Evolutionary conservation across 345 rosid genomes (phyloP), one percentile per base, ranked within the genome.

Genomic region (Salix arbutifolia): DNA sequence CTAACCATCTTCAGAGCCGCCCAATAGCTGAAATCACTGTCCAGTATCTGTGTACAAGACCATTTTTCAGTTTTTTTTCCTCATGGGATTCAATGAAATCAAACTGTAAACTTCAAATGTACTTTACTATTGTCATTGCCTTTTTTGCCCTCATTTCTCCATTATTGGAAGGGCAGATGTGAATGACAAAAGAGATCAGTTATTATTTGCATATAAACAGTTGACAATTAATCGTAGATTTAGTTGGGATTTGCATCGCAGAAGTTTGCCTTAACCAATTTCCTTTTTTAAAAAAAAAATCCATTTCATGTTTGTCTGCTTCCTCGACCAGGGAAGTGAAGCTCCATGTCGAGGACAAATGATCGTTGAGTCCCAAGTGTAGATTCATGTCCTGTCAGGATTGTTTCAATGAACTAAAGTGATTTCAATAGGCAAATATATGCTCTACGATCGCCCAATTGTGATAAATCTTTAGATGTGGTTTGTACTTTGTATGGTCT

Each of bases 1-100:
- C 79, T 91, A 1, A 90, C 93, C 25, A 16, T 93, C 70, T 90
- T 91, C 85, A 89, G 98, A 82, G 97, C 97, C 3, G 88, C 89
- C 89, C 10, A 91, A 88, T 11, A 78, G 80, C 60, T 88, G 50
- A 67, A 33, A 44, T 6, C 25, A 58, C 28, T 52, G 68, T 6
- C 17, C 12, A 6, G 4, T 7, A 4, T 21, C 1, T 23, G 16
- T n/a, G 1, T 23, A 25, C 25, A 23, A 4, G 28, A 58, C 25
- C 64, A 23, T n/a, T 28, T 6, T 37, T 13, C 42, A 46, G 38
- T 4, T 14, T 60, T 4, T 37, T 9, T 18, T 2, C 14, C 23
- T 35, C 30, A 0, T 25, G 31, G 6, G 3, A 48, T 16, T 18
- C 18, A 12, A 5, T 38, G 14, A 11, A 14, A 16, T 28, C 46